These are phyloP conservation scores for Talaromyces nanjingensis DNA, from an alignment of 495 filamentous ascomycete species.

Conservation along the genomic window DNA sequence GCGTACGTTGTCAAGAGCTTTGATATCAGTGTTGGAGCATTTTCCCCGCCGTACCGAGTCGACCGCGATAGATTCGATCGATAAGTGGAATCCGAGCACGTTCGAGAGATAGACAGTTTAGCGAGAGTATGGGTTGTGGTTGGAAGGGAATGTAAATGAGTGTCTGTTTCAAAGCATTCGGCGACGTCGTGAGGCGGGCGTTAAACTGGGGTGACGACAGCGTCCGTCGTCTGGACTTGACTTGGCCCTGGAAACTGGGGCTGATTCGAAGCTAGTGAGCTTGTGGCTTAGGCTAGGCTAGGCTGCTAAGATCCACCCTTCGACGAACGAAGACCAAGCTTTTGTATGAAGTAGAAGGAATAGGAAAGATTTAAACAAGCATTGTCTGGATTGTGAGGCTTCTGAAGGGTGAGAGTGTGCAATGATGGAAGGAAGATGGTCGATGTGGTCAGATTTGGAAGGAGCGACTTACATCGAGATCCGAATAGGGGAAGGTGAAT, in stretches of 20 bases:
- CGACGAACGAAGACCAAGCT: neutral
- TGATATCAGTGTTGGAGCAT: neutral
- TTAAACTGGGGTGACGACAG: neutral
- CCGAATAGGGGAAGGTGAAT: neutral
- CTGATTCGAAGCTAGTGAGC: neutral
- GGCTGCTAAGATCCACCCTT: neutral
- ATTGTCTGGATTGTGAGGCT: neutral
- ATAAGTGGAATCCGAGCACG: neutral
- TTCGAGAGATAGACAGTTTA: neutral
- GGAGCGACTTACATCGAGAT: neutral
- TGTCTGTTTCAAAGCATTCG: neutral
- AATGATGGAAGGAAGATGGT: neutral
- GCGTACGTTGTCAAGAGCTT: neutral
- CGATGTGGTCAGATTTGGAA: neutral
- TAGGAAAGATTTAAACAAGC: neutral
- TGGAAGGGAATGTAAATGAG: neutral
- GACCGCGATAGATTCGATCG: neutral
- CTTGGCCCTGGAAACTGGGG: neutral
- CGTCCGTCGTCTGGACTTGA: neutral
- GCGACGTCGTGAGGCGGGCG: neutral
- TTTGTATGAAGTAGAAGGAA: neutral
- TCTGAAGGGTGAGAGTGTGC: neutral
- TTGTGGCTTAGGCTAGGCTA: neutral
- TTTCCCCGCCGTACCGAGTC: neutral
- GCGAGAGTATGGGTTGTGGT: neutral